phyloP scores from a whole-genome alignment of 257 asterid genomes.

The Solanum etuberosum region DNA sequence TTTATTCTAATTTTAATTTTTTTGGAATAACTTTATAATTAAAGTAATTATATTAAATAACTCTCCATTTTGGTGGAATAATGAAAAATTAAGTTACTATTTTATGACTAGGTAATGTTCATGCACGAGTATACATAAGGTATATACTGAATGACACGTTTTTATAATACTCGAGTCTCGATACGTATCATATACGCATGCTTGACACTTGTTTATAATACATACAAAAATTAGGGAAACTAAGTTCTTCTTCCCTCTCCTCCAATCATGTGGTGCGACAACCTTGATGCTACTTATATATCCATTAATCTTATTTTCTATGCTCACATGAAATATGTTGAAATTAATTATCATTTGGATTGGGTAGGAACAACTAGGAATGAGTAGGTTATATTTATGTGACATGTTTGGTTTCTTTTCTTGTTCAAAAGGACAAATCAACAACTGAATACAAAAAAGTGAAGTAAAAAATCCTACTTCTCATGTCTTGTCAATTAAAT shows the following conservation, averaged over 20 bases:
- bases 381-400: background rate
- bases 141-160: too few species aligned
- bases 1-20: too few species aligned
- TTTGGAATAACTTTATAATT: too few species aligned
- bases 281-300: background rate
- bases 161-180: background rate
- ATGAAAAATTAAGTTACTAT: background rate
- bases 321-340: background rate
- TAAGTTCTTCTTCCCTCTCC: background rate
- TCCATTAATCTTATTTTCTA: background rate
- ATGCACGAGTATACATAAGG: background rate
- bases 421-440: background rate
- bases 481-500: background rate
- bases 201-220: background rate
- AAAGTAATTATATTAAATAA: too few species aligned
- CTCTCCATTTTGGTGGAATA: background rate
- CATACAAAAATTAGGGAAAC: background rate
- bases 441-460: background rate
- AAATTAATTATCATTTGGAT: background rate
- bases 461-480: background rate
- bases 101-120: background rate
- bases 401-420: background rate
- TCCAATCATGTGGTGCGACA: background rate
- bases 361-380: background rate
- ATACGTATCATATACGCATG: background rate